Conservation (phyloP, 495 filamentous ascomycete genomes). For the Lepraria neglecta region DNA sequence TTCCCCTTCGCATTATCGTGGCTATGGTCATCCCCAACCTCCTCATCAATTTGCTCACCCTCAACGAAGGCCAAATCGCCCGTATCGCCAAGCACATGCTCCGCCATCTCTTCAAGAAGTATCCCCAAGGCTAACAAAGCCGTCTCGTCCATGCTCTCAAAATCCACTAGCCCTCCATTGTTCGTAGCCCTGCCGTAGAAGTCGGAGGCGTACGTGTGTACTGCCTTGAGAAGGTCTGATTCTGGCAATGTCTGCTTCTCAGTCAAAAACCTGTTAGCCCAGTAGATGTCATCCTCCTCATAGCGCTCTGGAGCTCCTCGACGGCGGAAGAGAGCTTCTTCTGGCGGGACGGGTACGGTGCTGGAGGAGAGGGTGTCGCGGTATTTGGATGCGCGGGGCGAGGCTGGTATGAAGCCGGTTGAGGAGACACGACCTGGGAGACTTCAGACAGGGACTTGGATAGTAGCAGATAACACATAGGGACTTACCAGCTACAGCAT, state of each 20-base stretch:
- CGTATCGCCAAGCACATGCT: constrained; percentile 56
- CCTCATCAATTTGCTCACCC: constrained; percentile 37
- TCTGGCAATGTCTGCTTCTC: constrained; percentile 55
- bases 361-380: constrained; percentile 50
- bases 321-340: constrained; percentile 67
- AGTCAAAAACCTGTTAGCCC: constrained; percentile 48
- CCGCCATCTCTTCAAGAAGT: constrained; percentile 68
- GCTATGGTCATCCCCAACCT: neutral
- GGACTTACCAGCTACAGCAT: constrained; percentile 66
- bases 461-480: neutral
- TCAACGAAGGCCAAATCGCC: constrained; percentile 75
- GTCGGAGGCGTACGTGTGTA: constrained; percentile 68
- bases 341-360: constrained; percentile 53
- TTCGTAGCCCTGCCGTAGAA: constrained; percentile 52
- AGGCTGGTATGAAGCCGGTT: constrained; percentile 38
- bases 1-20: neutral
- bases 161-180: constrained; percentile 36
- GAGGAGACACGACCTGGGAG: constrained; percentile 46
- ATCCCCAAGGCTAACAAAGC: constrained; percentile 77
- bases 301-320: constrained; percentile 55
- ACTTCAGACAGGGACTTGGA: neutral
- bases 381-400: constrained; percentile 37
- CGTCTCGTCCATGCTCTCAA: constrained; percentile 75
- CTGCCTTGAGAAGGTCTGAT: constrained; percentile 65
- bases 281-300: constrained; percentile 68